Conservation (phyloP, 2,329 filamentous ascomycete genomes). For the Cytospora mali region DNA sequence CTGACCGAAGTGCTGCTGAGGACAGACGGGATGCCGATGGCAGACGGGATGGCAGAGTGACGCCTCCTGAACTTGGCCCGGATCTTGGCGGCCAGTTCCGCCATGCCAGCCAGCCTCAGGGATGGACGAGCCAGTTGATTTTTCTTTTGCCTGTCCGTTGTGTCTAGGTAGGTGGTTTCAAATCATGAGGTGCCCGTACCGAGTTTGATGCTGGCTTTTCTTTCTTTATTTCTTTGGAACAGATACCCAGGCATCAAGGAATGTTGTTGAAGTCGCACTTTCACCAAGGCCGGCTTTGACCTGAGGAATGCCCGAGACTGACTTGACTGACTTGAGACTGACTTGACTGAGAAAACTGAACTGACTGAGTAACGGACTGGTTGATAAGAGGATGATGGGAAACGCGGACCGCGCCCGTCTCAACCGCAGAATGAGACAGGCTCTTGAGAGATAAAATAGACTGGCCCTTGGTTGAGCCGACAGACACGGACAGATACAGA, state of each 20-base stretch:
- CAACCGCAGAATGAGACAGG: not conserved
- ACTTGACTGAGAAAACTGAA: not conserved
- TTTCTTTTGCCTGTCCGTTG: not conserved
- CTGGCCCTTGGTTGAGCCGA: not conserved
- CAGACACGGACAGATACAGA: not conserved
- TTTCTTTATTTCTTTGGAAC: not conserved
- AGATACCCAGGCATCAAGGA: not conserved
- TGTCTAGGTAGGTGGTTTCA: not conserved
- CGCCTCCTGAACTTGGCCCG: constrained; percentile 50
- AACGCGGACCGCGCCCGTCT: not conserved
- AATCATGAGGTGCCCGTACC: not conserved
- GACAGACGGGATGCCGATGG: constrained; percentile 36
- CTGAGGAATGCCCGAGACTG: not conserved
- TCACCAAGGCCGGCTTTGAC: not conserved
- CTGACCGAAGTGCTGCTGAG: constrained; percentile 37
- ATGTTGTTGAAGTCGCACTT: not conserved
- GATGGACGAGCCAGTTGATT: not conserved
- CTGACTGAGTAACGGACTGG: not conserved
- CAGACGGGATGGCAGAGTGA: constrained; percentile 41
- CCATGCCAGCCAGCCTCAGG: constrained; percentile 39
- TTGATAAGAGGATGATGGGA: not conserved
- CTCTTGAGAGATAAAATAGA: too few relatives aligned
- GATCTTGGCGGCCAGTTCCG: constrained; percentile 50
- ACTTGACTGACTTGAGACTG: not conserved
- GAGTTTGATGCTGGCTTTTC: not conserved